Evolutionary conservation across 139 green algal genomes (phyloP), one percentile per base, ranked within the genome.

Genomic region (Chlorella sp.): DNA sequence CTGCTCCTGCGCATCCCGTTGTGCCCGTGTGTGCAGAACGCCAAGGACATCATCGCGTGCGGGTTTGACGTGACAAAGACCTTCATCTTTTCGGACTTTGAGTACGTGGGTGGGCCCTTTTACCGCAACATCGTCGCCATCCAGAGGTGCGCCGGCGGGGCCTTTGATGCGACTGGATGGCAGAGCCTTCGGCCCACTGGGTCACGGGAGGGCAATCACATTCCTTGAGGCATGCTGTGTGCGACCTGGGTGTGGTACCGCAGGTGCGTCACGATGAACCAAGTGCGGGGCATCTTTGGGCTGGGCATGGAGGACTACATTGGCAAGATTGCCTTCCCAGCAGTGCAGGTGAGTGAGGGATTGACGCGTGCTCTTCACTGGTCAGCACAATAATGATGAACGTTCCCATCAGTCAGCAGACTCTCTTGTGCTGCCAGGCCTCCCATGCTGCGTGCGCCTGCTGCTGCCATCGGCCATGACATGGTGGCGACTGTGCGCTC

Each of bases 31-130:
- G n/a, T 78, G 51, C 82, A 90, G 77, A 99, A 99, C 77, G 84
- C 82, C 70, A 98, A 97, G 83, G 95, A 99, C 84, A 99, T 99
- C 84, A 98, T 99, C 63, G 95, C 95, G 20, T 98, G 93, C 80
- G 95, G 95, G 29, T 99, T 99, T 79, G 93, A 99, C 75, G 63
- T 91, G 6, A 68, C 82, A 24, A 89, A 88, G 66, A 99, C 96
- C 2, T 99, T 99, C 85, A 97, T 99, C 70, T 99, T 99, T 85
- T 89, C 75, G 1, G 95, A 99, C 82, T 97, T 96, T 80, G 91
- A 97, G 66, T 99, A 95, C 75, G 82, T 98, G 50, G 91, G 93
- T 36, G 93, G 91, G 27, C 83, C 85, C 20, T 97, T 99, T 70
- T 98, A 99, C 83, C 82, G 88, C 71, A 97, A 97, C 84, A 92